Base-by-base conservation (phyloP, 495 filamentous ascomycete species). In the Lasiosphaeris hirsuta region DNA sequence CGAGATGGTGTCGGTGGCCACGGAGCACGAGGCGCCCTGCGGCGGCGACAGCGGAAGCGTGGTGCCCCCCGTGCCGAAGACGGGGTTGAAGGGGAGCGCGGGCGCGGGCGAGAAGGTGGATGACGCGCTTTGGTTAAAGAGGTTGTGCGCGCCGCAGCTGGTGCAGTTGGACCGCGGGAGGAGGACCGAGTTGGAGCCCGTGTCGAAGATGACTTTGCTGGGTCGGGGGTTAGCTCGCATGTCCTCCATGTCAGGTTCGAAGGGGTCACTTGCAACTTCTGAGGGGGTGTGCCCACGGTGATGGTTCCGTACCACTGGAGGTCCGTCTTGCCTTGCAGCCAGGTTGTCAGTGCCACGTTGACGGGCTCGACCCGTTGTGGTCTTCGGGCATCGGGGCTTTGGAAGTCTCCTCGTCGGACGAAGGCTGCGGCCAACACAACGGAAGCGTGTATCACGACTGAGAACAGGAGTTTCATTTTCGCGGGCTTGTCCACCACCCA, bases 181-280 rank as follows among this genome's bases (percentile, higher is more conserved):
- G 10, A 70, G 39, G 13, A 70, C 47, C 18, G 55, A 46, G 5
- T 19, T 15, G 11, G 63, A 63, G 11, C 60, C 64, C 2, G 64
- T 70, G 54, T 70, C 66, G n/a, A 68, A 57, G 36, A 67, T 45
- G 36, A 67, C 63, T 3, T 58, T 69, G 50, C 62, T 70, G 11
- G 7, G 2, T 5, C 14, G 14, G 30, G 10, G 37, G 11, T 40
- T 23, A 45, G 40, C 13, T n/a, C 18, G 18, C 10, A 5, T 2
- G 2, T 1, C 0, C 8, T 11, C n/a, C n/a, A n/a, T n/a, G n/a
- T n/a, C n/a, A n/a, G n/a, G n/a, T n/a, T n/a, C n/a, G n/a, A n/a
- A n/a, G n/a, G n/a, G n/a, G n/a, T n/a, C 5, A 50, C 60, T 57
- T 52, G 65, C 66, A 67, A 59, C 7, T 44, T 66, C 46, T 60